Conservation (phyloP, 306 rosid species). For the Cucurbita argyrosperma region DNA sequence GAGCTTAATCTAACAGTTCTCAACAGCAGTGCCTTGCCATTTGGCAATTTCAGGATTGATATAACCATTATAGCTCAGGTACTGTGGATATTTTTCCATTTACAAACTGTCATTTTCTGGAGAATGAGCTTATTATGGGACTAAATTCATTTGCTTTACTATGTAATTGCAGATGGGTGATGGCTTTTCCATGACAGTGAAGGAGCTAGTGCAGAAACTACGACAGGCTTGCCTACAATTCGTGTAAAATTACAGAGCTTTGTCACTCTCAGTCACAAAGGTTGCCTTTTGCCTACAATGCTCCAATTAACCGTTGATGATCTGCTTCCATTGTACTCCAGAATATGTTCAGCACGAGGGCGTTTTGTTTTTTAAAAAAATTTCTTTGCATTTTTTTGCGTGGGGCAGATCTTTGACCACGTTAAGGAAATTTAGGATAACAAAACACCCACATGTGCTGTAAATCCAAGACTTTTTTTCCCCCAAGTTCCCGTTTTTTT, state of each 20-base stretch:
- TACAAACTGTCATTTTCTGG: too few relatives aligned
- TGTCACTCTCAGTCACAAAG: too few relatives aligned
- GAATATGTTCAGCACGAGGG: neutral
- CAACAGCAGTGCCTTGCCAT: constrained; percentile 30
- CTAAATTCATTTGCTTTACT: neutral
- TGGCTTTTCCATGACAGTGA: constrained; percentile 22
- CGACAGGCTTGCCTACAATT: constrained; percentile 15
- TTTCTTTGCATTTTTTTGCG: neutral
- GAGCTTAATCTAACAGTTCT: constrained; percentile 24
- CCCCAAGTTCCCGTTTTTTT: too few relatives aligned
- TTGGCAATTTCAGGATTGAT: constrained; percentile 29
- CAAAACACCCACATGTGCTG: neutral
- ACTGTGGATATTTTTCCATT: neutral
- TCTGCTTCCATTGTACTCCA: too few relatives aligned
- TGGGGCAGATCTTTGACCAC: neutral
- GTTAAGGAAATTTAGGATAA: neutral
- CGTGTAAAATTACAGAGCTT: neutral
- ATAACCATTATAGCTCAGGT: constrained; percentile 63
- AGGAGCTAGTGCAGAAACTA: constrained; percentile 29
- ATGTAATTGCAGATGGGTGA: constrained; percentile 37
- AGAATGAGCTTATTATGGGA: neutral
- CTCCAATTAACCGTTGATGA: too few relatives aligned
- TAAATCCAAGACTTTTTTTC: neutral
- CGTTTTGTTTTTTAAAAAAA: neutral
- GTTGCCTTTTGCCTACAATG: too few relatives aligned